These are phyloP conservation scores for Pyrenophora teres DNA, from an alignment of 2,329 filamentous ascomycete genomes.

Conservation along the genomic window DNA sequence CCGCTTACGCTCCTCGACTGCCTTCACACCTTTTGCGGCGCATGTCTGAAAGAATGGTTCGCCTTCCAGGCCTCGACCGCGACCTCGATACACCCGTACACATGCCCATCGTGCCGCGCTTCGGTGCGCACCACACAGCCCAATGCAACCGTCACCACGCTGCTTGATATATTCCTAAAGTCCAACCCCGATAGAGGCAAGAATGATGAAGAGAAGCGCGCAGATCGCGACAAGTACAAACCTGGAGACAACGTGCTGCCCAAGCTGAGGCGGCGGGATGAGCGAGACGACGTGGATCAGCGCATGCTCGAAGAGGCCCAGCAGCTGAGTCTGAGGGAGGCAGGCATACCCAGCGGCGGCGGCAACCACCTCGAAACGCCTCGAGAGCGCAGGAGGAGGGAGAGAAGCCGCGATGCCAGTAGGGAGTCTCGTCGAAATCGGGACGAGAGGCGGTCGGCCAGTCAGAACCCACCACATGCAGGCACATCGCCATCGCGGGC, in stretches of 20 bases:
- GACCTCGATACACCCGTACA: conserved; percentile 66
- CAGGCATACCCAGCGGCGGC: conserved; percentile 54
- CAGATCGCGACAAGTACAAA: conserved; percentile 76
- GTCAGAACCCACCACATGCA: conserved; percentile 23
- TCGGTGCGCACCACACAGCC: conserved; percentile 83
- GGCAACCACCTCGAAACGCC: conserved; percentile 49
- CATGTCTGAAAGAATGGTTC: conserved; percentile 97
- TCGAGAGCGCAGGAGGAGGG: conserved; percentile 39
- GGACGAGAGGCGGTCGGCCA: conserved; percentile 33
- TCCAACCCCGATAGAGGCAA: conserved; percentile 78
- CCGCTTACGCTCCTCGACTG: conserved; percentile 91
- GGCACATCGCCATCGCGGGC: conserved; percentile 26
- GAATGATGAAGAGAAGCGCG: conserved; percentile 72
- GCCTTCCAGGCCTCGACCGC: conserved; percentile 71
- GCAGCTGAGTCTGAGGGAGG: conserved; percentile 73
- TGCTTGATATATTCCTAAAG: conserved; percentile 85
- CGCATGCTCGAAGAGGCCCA: conserved; percentile 73
- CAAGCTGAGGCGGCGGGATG: conserved; percentile 55
- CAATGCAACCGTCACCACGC: conserved; percentile 86
- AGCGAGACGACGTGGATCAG: conserved; percentile 67
- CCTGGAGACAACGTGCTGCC: conserved; percentile 82
- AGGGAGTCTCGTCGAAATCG: conserved; percentile 34
- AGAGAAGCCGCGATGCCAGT: conserved; percentile 48
- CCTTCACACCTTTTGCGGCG: conserved; percentile 93
- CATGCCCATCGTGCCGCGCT: conserved; percentile 91